Evolutionary conservation across 2,329 filamentous ascomycete genomes (phyloP).

Genomic region (Gliomastix tumulicola): DNA sequence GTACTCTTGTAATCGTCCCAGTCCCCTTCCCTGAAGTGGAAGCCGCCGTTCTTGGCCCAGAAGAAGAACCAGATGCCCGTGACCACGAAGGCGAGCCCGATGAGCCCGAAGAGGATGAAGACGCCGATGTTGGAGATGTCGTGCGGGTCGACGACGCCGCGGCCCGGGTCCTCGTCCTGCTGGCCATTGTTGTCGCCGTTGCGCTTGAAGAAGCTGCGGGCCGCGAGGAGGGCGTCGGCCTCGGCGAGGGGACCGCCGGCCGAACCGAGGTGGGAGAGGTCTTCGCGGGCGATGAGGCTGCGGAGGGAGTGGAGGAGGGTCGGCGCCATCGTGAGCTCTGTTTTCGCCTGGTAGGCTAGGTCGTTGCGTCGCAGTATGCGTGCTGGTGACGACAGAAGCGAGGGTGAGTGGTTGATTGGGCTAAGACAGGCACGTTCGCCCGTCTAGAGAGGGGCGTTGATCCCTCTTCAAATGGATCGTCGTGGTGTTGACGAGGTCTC

Average conservation of each 20-base stretch:
- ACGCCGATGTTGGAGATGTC: conserved; percentile 63
- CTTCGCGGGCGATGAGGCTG: conserved; percentile 17
- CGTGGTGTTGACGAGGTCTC: no score
- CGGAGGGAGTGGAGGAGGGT: conserved; percentile 23
- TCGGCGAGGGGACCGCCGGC: conserved; percentile 31
- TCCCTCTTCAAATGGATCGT: no score
- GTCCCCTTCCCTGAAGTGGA: conserved; percentile 76
- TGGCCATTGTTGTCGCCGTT: conserved; percentile 26
- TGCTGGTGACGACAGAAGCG: no score
- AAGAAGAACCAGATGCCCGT: conserved; percentile 95
- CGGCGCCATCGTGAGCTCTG: conserved; percentile 27
- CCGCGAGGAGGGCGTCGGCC: conserved; percentile 32
- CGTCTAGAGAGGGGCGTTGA: no score
- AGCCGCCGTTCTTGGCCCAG: conserved; percentile 94
- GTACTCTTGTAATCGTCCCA: conserved; percentile 99
- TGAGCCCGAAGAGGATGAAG: conserved; percentile 78
- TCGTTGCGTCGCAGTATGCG: no score
- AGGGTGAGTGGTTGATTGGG: no score
- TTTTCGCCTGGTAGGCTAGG: not conserved
- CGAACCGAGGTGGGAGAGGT: conserved; percentile 11
- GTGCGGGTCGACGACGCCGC: conserved; percentile 45
- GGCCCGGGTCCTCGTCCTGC: conserved; percentile 29
- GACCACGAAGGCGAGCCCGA: conserved; percentile 70
- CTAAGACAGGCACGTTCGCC: no score
- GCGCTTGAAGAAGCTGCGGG: conserved; percentile 11